Percentiles rank a stretch among this genome's conserved stretches.
Conservation (phyloP, 169 alveolate species). For the Plasmodium falciparum region DNA sequence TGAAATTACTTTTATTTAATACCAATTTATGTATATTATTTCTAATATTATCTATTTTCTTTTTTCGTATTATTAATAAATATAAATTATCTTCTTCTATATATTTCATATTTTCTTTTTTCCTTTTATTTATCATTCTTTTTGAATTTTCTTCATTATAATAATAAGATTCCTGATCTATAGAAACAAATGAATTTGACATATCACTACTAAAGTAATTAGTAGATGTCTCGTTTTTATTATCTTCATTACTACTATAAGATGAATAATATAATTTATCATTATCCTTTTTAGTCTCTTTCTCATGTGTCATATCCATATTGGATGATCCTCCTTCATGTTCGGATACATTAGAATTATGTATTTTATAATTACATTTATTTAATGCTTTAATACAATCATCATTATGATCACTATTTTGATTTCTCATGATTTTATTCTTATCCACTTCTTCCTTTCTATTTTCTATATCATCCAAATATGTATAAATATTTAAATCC, state of each 20-base stretch:
- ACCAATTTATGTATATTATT: conserved; percentile 34
- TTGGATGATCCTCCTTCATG: neutral
- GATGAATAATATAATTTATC: neutral
- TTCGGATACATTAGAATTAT: neutral
- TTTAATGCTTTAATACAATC: neutral
- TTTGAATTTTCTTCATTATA: neutral
- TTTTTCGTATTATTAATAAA: conserved; percentile 32
- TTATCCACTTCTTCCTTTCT: neutral
- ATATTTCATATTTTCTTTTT: conserved; percentile 11
- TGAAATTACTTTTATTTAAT: conserved; percentile 39
- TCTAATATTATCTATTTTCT: conserved; percentile 33
- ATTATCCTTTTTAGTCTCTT: neutral
- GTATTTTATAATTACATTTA: neutral
- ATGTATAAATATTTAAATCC: neutral
- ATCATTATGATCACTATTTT: neutral
- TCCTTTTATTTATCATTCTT: conserved; percentile 9
- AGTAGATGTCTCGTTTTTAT: neutral
- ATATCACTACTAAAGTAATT: conserved; percentile 34
- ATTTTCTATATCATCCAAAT: neutral
- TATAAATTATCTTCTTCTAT: conserved; percentile 38
- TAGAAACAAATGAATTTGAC: conserved; percentile 18
- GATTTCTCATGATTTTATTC: too few species aligned
- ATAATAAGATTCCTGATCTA: conserved; percentile 27
- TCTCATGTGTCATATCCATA: neutral
- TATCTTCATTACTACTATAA: conserved; percentile 10